Evolutionary conservation across 768 basidiomycete species (phyloP).

Genomic region (Termitomyces heimii): DNA sequence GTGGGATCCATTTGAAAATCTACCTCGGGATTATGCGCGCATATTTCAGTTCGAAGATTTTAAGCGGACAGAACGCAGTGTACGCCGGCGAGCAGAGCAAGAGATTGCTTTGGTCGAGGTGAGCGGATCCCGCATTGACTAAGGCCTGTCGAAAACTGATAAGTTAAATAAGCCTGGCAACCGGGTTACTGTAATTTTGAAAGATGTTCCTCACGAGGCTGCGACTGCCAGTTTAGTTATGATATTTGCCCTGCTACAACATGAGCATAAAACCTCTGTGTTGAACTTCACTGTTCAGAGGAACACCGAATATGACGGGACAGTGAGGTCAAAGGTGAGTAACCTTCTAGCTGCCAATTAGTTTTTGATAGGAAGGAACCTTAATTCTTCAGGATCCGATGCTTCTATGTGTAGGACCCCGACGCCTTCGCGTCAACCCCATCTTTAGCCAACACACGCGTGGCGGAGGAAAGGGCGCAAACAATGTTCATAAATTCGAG

Average conservation of each 20-base stretch:
- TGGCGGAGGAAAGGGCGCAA: constrained; percentile 85
- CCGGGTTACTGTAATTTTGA: constrained; percentile 72
- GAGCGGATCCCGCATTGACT: constrained; percentile 14
- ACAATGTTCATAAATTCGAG: constrained; percentile 98
- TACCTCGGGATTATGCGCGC: constrained; percentile 88
- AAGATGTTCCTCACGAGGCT: constrained; percentile 66
- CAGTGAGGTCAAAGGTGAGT: constrained; percentile 84
- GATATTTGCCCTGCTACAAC: constrained; percentile 80
- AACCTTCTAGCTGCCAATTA: not conserved
- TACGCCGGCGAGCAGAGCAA: constrained; percentile 59
- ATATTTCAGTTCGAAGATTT: constrained; percentile 98
- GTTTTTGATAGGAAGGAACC: not conserved
- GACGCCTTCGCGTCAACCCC: constrained; percentile 79
- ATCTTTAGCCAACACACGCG: constrained; percentile 89
- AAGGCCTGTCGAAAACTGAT: not conserved
- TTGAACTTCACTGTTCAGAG: constrained; percentile 90
- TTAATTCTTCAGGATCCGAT: constrained; percentile 66
- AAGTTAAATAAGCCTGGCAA: constrained; percentile 59
- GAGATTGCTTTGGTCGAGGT: constrained; percentile 65
- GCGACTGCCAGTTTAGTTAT: constrained; percentile 45
- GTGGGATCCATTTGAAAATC: constrained; percentile 96
- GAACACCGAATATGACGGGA: constrained; percentile 89
- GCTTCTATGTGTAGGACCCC: constrained; percentile 83
- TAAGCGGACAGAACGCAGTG: constrained; percentile 72
- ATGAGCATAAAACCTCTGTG: constrained; percentile 94